Base-by-base conservation (phyloP, 768 basidiomycete species). In the Mycena sanguinolenta region DNA sequence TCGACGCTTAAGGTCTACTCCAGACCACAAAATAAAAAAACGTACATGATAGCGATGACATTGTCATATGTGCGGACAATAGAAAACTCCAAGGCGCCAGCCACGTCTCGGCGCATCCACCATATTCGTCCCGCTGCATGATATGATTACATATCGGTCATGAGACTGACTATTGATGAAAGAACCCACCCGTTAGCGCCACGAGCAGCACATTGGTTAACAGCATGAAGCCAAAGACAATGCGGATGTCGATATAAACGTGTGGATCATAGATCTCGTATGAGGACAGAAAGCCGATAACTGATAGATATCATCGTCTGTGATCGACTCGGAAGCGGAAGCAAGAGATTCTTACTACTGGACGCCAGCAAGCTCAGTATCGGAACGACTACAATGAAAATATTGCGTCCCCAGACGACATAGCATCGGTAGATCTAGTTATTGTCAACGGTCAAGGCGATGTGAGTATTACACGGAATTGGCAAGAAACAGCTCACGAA, bases 381-480 rank as follows among this genome's bases (percentile, higher is more conserved):
- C 36, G 62, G 62, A 21, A 63, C 34, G 23, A 42, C 49, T 9
- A 63, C 52, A 25, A 63, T 46, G 62, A 34, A 50, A 10, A 53
- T 19, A 32, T 54, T 34, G 50, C 50, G 36, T 14, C 52, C 52
- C 62, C 62, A 63, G 34, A 63, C 36, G 25, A 53, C 27, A 50
- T 53, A 63, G 23, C 62, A 63, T 16, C 62, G 62, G 25, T 63
- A 63, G 14, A 34, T 53, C 62, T 63, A 52, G 50, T 27, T 27
- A 53, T 52, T 25, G 16, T 52, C 12, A 62, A 34, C 49, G 49
- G n/a, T 23, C 27, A 10, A 28, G 36, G n/a, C n/a, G 21, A 52
- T 52, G 50, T 39, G 23, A 38, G 12, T n/a, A 53, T 39, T 27
- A 21, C 50, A 52, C 46, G 23, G 23, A 6, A 38, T 13, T 8